Conservation (phyloP, 352 stramenopile genomes). For the Paralagenidium karlingii region DNA sequence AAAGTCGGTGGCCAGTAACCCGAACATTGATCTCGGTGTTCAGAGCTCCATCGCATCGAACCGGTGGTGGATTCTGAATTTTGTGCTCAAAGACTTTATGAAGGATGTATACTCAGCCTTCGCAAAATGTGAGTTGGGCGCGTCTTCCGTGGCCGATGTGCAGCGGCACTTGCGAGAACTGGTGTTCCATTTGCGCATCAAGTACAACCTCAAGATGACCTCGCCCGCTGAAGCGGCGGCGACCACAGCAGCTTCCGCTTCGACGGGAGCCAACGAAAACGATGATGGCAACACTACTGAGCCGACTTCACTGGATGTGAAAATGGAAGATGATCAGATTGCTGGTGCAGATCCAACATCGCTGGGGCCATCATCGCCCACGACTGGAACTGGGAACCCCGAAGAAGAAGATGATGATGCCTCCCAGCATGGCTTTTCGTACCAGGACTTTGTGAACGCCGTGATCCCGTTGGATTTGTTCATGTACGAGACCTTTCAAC, state of each 20-base stretch:
- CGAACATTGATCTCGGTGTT: too few relatives aligned
- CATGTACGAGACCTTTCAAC: slow-evolving; percentile 45
- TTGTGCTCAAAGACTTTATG: slow-evolving; percentile 28
- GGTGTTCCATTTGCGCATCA: slow-evolving; percentile 29
- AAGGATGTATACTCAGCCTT: slow-evolving; percentile 24
- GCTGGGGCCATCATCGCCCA: slow-evolving; percentile 9
- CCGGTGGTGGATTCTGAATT: slow-evolving; percentile 28
- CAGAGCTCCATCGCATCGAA: slow-evolving; percentile 7
- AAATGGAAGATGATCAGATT: too few relatives aligned
- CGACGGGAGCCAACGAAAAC: neutral
- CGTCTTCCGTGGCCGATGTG: slow-evolving; percentile 17
- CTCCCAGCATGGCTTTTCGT: slow-evolving; percentile 19
- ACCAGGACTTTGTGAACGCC: slow-evolving; percentile 36
- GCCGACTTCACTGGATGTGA: too few relatives aligned
- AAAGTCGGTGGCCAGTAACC: too few relatives aligned
- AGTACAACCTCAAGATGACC: slow-evolving; percentile 30
- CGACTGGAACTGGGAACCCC: too few relatives aligned
- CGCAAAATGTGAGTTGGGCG: slow-evolving; percentile 15
- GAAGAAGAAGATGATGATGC: too few relatives aligned
- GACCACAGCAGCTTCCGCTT: neutral
- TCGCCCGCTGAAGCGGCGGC: too few relatives aligned
- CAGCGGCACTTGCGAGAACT: slow-evolving; percentile 29
- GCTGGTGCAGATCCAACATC: slow-evolving; percentile 1
- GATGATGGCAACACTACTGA: neutral
- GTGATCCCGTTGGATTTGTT: slow-evolving; percentile 31